These are phyloP conservation scores for Carex myosuroides DNA, from an alignment of 176 grass and related monocot species.

Conservation along the genomic window DNA sequence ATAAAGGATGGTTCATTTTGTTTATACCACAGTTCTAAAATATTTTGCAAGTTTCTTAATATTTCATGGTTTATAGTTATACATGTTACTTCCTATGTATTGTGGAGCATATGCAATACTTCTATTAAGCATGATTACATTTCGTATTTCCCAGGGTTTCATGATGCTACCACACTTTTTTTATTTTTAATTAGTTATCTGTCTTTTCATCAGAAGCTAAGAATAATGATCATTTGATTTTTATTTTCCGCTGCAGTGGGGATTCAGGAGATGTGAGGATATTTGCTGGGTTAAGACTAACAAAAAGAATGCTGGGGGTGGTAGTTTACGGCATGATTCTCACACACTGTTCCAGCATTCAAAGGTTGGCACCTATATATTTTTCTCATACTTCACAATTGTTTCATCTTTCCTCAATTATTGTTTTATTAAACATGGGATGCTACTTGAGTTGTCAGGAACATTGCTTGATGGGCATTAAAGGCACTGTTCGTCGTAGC, in stretches of 20 bases:
- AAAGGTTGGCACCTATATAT: constrained; percentile 38
- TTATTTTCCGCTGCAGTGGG: constrained; percentile 54
- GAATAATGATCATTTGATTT: neutral
- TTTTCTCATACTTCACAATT: neutral
- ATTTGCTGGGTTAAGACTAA: constrained; percentile 97
- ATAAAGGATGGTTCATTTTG: neutral
- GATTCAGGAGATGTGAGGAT: constrained; percentile 94
- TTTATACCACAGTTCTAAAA: neutral
- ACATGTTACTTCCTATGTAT: neutral
- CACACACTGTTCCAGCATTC: constrained; percentile 84
- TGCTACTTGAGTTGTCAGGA: constrained; percentile 46
- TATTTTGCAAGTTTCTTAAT: neutral
- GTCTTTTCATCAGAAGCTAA: neutral
- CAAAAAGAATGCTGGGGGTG: constrained; percentile 85
- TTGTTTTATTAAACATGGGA: constrained; percentile 21
- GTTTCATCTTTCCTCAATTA: neutral
- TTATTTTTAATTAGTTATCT: neutral
- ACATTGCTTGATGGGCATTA: constrained; percentile 99
- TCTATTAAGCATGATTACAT: neutral
- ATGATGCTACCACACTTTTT: neutral
- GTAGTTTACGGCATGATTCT: constrained; percentile 72
- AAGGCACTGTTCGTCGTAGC: constrained; percentile 95
- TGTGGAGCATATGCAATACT: neutral
- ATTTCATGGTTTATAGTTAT: neutral
- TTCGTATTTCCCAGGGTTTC: neutral